phyloP scores from a whole-genome alignment of 768 basidiomycete species.

The Trametes maxima region DNA sequence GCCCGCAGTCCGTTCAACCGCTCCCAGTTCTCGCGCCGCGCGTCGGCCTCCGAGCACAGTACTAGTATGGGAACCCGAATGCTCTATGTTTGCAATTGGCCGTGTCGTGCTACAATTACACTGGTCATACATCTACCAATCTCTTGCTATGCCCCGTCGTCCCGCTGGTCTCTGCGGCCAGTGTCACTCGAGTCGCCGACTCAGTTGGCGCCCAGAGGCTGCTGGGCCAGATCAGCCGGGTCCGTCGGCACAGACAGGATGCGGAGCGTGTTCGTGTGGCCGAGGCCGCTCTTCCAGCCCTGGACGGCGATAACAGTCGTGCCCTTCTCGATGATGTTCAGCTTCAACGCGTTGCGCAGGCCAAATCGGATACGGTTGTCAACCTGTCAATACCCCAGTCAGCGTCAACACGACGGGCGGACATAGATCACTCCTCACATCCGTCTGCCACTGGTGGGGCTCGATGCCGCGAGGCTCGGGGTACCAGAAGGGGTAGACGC shows the following conservation, averaged over 20 bases:
- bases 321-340: slow-evolving; percentile 88
- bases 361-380: slow-evolving; percentile 92
- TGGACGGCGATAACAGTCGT: slow-evolving; percentile 93
- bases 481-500: slow-evolving; percentile 97
- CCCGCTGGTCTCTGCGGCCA: not conserved
- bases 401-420: not conserved
- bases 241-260: slow-evolving; percentile 85
- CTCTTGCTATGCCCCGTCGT: not conserved
- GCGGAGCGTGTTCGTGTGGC: slow-evolving; percentile 91
- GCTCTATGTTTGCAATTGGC: slow-evolving; percentile 12
- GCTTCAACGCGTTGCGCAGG: slow-evolving; percentile 74
- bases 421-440: slow-evolving; percentile 57
- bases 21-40: not conserved
- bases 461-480: slow-evolving; percentile 89
- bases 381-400: slow-evolving; percentile 49
- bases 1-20: too few species aligned
- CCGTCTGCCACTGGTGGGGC: slow-evolving; percentile 93
- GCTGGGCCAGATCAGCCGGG: slow-evolving; percentile 72
- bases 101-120: slow-evolving; percentile 19
- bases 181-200: not conserved
- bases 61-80: not conserved
- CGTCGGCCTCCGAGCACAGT: not conserved
- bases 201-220: slow-evolving; percentile 49
- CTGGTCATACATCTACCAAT: slow-evolving; percentile 17
- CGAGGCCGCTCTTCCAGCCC: slow-evolving; percentile 99